Evolutionary conservation across 352 stramenopile genomes (phyloP).

Genomic region (Synura sp.): DNA sequence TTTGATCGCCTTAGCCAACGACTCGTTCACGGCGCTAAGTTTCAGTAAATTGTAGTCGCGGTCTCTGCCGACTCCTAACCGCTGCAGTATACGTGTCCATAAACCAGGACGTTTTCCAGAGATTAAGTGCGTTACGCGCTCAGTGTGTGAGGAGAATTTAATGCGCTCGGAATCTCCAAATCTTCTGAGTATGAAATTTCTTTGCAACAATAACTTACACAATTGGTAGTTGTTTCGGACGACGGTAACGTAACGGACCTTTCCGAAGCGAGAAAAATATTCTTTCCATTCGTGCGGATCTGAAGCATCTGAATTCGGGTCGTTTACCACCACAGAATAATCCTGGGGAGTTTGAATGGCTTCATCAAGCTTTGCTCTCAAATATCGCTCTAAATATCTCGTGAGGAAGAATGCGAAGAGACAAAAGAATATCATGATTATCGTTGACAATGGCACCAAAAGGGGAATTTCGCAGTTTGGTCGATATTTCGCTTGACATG

Average conservation of each 20-base stretch:
- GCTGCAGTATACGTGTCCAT: no score
- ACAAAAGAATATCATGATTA: background rate
- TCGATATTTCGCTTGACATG: background rate
- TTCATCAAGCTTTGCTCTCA: constrained; percentile 34
- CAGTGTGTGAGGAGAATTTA: no score
- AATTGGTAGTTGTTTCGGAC: constrained; percentile 60
- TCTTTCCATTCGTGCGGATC: constrained; percentile 62
- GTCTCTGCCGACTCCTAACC: no score
- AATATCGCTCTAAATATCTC: background rate
- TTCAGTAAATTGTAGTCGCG: no score
- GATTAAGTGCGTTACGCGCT: no score
- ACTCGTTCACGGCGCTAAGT: no score
- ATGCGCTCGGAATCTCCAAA: no score
- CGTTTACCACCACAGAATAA: constrained; percentile 65
- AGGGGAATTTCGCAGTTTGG: background rate
- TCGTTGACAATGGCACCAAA: background rate
- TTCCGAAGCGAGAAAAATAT: constrained; percentile 65
- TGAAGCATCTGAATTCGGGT: constrained; percentile 62
- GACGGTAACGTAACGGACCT: constrained; percentile 65
- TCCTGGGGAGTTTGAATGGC: constrained; percentile 56
- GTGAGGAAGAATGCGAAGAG: background rate
- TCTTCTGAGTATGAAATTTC: background rate
- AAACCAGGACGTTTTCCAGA: no score
- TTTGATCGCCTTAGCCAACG: no score
- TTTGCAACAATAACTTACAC: constrained; percentile 51